Conservation (phyloP, 306 rosid genomes). For the Citrullus colocynthis region DNA sequence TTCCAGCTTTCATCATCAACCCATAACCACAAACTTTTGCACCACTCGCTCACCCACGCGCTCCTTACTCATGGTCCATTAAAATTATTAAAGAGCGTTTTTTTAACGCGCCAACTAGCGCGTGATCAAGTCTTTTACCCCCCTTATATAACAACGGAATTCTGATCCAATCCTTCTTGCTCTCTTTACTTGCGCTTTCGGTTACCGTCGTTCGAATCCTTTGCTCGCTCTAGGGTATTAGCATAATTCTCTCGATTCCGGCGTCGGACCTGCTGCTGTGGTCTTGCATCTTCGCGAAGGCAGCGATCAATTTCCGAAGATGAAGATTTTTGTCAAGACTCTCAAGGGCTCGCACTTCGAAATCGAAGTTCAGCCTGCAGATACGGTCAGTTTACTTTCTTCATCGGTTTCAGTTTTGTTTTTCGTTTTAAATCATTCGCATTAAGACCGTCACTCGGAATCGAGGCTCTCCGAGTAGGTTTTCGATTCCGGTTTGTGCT, state of each 20-base stretch:
- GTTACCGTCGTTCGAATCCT: slow-evolving; percentile 9
- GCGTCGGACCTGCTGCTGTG: slow-evolving; percentile 13
- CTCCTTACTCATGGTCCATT: not conserved
- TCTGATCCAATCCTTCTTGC: slow-evolving; percentile 4
- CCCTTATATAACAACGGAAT: slow-evolving; percentile 10
- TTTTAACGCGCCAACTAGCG: fast-evolving
- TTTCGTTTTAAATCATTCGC: not conserved
- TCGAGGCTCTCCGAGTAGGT: slow-evolving; percentile 5
- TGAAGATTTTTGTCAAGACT: slow-evolving; percentile 88
- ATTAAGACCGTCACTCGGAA: not conserved
- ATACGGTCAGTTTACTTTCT: slow-evolving; percentile 29
- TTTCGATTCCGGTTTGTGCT: not conserved
- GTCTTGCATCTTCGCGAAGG: slow-evolving; percentile 7
- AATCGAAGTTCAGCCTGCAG: slow-evolving; percentile 62
- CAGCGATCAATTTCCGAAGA: slow-evolving; percentile 29
- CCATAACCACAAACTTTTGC: not conserved
- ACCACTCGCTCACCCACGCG: slow-evolving; percentile 5
- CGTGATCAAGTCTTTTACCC: not conserved
- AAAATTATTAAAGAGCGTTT: not conserved
- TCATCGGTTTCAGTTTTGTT: not conserved
- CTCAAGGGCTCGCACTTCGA: slow-evolving; percentile 87
- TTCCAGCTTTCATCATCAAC: not conserved
- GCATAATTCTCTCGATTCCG: slow-evolving; percentile 25
- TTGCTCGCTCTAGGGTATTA: slow-evolving; percentile 17
- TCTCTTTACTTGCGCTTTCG: slow-evolving; percentile 19